phyloP scores from a whole-genome alignment of 495 filamentous ascomycete genomes.

The Evansstolkia leycettana region DNA sequence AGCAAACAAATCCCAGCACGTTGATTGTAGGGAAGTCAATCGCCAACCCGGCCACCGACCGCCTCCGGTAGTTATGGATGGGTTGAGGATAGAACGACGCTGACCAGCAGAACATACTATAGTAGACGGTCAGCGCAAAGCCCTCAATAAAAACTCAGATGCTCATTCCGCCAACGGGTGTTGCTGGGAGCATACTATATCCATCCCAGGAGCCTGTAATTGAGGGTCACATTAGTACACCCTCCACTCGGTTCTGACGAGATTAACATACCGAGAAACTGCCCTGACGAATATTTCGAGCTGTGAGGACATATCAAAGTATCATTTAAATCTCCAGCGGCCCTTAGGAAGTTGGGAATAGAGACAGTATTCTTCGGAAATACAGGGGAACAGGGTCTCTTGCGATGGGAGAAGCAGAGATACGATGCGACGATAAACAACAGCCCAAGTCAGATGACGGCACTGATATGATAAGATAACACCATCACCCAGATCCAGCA shows the following conservation, averaged over 20 bases:
- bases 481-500: conserved; percentile 2
- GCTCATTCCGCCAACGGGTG: too few relatives aligned
- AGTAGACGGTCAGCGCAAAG: conserved; percentile 1
- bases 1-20: conserved; percentile 67
- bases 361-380: too few relatives aligned
- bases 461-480: conserved; percentile 10
- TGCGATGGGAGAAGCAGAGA: too few relatives aligned
- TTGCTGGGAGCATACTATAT: conserved; percentile 24
- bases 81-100: conserved; percentile 89
- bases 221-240: neutral
- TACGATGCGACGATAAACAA: neutral
- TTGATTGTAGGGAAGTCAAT: conserved; percentile 83
- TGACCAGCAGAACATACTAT: conserved; percentile 61
- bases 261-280: conserved; percentile 27
- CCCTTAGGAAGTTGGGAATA: too few relatives aligned
- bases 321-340: neutral
- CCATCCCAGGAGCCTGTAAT: conserved; percentile 28
- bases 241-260: neutral
- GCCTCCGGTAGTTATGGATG: conserved; percentile 58
- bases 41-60: conserved; percentile 68
- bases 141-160: neutral
- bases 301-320: conserved; percentile 14
- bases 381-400: too few relatives aligned
- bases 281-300: conserved; percentile 26
- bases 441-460: too few relatives aligned